A percentile compares a stretch with the other conserved stretches of the same genome.
Evolutionary conservation across 202 grass and related monocot genomes (phyloP).

Genomic region (Zoysia matrella): DNA sequence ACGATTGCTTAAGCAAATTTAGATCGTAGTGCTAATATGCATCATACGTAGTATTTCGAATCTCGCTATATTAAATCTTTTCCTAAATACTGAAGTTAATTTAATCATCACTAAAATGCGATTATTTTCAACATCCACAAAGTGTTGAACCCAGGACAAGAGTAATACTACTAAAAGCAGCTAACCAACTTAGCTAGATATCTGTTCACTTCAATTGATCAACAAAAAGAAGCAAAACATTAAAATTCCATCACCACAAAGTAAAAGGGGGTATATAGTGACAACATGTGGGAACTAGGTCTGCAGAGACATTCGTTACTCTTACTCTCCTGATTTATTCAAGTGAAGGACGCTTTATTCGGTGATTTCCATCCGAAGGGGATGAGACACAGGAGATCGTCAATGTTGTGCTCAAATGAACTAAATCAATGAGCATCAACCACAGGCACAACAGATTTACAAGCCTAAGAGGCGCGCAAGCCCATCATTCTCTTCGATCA

Average conservation of each 20-base stretch:
- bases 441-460: constrained; percentile 22
- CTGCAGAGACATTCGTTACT: background rate
- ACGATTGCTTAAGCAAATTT: no score
- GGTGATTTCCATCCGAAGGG: background rate
- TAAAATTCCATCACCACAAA: background rate
- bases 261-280: constrained; percentile 4
- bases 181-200: no score
- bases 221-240: background rate
- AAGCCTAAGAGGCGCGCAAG: background rate
- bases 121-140: no score
- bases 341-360: background rate
- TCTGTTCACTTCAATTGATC: background rate
- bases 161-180: no score
- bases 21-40: no score
- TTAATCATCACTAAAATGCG: no score
- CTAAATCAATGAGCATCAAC: background rate
- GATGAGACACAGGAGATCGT: background rate
- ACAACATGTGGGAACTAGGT: constrained; percentile 8
- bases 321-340: constrained; percentile 24
- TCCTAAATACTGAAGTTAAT: no score
- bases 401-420: background rate
- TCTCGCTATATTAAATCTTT: no score
- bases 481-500: constrained; percentile 12
- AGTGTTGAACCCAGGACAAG: no score
- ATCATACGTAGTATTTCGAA: no score